Evolutionary conservation across 2,329 filamentous ascomycete genomes (phyloP).

Genomic region (Atkinsonella texensis): DNA sequence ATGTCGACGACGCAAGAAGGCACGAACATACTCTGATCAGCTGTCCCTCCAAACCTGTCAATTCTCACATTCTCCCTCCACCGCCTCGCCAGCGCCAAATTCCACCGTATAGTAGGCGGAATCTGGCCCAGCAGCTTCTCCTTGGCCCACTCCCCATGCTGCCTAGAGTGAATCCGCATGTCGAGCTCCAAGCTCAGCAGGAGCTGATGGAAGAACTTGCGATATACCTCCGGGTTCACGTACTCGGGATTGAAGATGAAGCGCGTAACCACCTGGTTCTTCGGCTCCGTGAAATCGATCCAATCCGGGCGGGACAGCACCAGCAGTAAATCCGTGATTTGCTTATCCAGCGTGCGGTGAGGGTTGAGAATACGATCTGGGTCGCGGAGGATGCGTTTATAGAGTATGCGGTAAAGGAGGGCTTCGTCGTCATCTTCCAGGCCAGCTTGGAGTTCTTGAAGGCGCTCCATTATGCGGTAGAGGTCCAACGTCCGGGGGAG

Average conservation of each 20-base stretch:
- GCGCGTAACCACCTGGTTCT: conserved; percentile 62
- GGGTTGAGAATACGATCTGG: conserved; percentile 49
- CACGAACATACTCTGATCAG: conserved; percentile 34
- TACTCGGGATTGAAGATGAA: conserved; percentile 54
- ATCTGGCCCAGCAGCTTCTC: conserved; percentile 52
- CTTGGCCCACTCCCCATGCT: conserved; percentile 51
- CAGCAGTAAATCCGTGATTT: conserved; percentile 61
- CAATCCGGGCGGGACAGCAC: conserved; percentile 57
- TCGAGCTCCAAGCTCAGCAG: conserved; percentile 62
- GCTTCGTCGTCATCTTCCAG: conserved; percentile 45
- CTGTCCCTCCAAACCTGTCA: conserved; percentile 42
- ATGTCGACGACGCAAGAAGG: neutral
- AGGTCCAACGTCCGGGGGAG: conserved; percentile 50
- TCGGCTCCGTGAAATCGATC: conserved; percentile 59
- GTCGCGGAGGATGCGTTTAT: conserved; percentile 54
- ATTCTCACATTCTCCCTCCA: conserved; percentile 62
- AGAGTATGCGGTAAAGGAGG: conserved; percentile 51
- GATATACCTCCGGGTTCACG: conserved; percentile 44
- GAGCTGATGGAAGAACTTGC: conserved; percentile 65
- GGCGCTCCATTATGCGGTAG: conserved; percentile 42
- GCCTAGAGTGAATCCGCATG: conserved; percentile 51
- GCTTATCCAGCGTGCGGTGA: conserved; percentile 53
- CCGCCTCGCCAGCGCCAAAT: conserved; percentile 58
- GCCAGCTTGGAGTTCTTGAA: conserved; percentile 44
- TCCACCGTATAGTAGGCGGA: conserved; percentile 60